Evolutionary conservation across 176 grass and related monocot species (phyloP).

Genomic region (Oryza nivara): DNA sequence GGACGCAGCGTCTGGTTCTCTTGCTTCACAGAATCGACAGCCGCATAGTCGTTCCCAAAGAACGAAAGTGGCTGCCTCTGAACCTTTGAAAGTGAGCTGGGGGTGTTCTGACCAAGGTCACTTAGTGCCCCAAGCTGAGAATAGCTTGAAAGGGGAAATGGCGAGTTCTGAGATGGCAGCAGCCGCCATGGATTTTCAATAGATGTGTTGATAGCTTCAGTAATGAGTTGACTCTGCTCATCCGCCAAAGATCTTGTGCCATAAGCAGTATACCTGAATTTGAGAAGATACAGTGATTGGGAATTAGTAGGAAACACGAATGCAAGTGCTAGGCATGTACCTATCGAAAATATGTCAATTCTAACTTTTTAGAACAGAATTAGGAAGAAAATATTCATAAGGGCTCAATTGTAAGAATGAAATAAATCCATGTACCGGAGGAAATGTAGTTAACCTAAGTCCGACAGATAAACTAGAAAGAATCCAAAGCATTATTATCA

Average conservation of each 20-base stretch:
- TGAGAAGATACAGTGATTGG: background rate
- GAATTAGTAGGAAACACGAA: background rate
- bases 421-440: background rate
- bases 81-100: slow-evolving; percentile 44
- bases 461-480: background rate
- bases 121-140: slow-evolving; percentile 35
- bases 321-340: background rate
- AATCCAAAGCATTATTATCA: background rate
- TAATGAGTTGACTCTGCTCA: slow-evolving; percentile 62
- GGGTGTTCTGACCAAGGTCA: slow-evolving; percentile 38
- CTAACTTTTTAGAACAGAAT: background rate
- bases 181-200: slow-evolving; percentile 57
- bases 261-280: slow-evolving; percentile 51
- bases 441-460: background rate
- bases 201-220: slow-evolving; percentile 58
- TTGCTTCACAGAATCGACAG: slow-evolving; percentile 42
- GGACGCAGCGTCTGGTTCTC: slow-evolving; percentile 63
- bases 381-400: background rate
- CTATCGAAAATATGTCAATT: background rate
- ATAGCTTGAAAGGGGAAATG: slow-evolving; percentile 50
- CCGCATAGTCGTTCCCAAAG: slow-evolving; percentile 38
- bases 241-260: slow-evolving; percentile 52
- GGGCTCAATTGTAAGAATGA: background rate
- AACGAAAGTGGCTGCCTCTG: slow-evolving; percentile 51
- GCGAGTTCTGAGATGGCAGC: slow-evolving; percentile 35